Percentiles rank a stretch among this genome's conserved stretches.
Conservation (phyloP, 2,329 filamentous ascomycete genomes). For the Xylariomycetidae sp. region DNA sequence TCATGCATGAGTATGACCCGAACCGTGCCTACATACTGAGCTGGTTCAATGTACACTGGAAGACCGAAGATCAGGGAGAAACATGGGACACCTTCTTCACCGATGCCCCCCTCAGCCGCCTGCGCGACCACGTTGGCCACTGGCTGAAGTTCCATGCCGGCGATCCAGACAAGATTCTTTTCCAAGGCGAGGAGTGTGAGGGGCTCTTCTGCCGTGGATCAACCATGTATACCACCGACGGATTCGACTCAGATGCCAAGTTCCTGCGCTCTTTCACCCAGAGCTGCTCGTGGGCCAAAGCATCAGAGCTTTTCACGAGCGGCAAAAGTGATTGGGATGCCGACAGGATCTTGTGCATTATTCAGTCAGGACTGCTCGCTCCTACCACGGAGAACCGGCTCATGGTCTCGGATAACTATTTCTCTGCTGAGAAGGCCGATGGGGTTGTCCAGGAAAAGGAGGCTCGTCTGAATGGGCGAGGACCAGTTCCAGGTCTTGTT, state of each 20-base stretch:
- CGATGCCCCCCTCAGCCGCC: slow-evolving; percentile 49
- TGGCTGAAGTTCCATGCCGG: slow-evolving; percentile 73
- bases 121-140: slow-evolving; percentile 35
- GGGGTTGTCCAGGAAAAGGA: slow-evolving; percentile 58
- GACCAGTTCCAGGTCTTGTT: slow-evolving; percentile 71
- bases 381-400: slow-evolving; percentile 71
- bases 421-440: slow-evolving; percentile 45
- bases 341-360: slow-evolving; percentile 73
- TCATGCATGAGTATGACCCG: slow-evolving; percentile 73
- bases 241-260: slow-evolving; percentile 65
- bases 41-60: slow-evolving; percentile 64
- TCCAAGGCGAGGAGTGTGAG: slow-evolving; percentile 67
- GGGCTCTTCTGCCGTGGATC: slow-evolving; percentile 58
- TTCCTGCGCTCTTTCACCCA: slow-evolving; percentile 61
- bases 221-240: slow-evolving; percentile 73
- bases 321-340: slow-evolving; percentile 60
- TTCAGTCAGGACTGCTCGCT: slow-evolving; percentile 64
- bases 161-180: slow-evolving; percentile 80
- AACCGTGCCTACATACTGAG: slow-evolving; percentile 78
- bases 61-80: slow-evolving; percentile 76
- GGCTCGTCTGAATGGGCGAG: slow-evolving; percentile 66
- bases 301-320: slow-evolving; percentile 65
- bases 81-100: slow-evolving; percentile 72
- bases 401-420: slow-evolving; percentile 78
- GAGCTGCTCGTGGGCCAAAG: slow-evolving; percentile 84